These are phyloP conservation scores for Candida pseudocylindracea DNA, from an alignment of 1,139 yeast genomes.

Conservation along the genomic window DNA sequence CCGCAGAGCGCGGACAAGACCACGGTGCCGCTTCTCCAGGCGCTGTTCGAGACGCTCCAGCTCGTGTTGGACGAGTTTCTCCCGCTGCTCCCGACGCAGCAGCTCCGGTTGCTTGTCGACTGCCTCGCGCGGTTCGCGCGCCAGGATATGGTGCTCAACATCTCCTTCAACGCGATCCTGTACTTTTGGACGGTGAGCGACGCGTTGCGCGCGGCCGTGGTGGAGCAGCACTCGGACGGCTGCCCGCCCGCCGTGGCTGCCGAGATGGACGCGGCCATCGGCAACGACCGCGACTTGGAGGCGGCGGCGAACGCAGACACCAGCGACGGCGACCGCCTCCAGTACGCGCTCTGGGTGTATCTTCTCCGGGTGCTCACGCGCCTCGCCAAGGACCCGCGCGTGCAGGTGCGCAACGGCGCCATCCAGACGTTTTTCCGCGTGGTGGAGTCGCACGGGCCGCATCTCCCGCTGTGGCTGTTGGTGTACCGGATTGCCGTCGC, in stretches of 20 bases:
- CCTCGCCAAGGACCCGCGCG: conserved; percentile 39
- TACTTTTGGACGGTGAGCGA: conserved; percentile 87
- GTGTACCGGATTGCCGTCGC: conserved; percentile 29
- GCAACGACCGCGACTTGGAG: not conserved
- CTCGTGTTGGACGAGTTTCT: conserved; percentile 71
- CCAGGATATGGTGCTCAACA: conserved; percentile 56
- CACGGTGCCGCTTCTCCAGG: too few relatives aligned
- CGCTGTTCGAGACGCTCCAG: conserved; percentile 50
- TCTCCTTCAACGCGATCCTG: conserved; percentile 76
- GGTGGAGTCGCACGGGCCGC: conserved; percentile 52
- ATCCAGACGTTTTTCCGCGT: conserved; percentile 74
- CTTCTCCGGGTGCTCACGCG: conserved; percentile 36
- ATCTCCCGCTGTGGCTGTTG: conserved; percentile 27
- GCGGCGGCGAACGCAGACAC: not conserved
- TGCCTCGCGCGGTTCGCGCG: conserved; percentile 48
- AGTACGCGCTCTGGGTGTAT: conserved; percentile 31
- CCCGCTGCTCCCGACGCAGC: conserved; percentile 38
- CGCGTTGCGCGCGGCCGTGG: conserved; percentile 17
- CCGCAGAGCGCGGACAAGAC: too few relatives aligned
- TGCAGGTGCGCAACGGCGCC: conserved; percentile 77
- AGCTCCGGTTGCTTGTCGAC: conserved; percentile 42
- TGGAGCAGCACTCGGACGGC: too few relatives aligned
- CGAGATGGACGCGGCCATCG: too few relatives aligned
- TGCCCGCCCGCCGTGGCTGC: too few relatives aligned
- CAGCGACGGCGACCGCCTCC: too few relatives aligned